Evolutionary conservation across 192 early-diverging fungal genomes (phyloP), one percentile per base, ranked within the genome.

Genomic region (Backusella macrospora): DNA sequence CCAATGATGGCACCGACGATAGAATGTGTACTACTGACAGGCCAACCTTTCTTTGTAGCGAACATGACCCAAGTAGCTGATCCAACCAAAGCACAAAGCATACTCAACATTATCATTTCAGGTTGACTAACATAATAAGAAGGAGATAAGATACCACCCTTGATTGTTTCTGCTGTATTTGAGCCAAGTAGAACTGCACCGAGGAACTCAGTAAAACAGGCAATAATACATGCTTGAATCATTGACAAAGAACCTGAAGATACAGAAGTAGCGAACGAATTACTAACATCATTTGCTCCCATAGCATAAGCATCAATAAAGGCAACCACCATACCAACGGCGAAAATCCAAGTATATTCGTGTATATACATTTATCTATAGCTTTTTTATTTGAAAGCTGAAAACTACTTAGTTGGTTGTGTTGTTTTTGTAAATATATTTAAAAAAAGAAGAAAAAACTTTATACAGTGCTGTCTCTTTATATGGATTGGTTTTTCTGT

Each of bases 241-340:
- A 95, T 77, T 6, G 89, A 91, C 21, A 96, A 75, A 12, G 95
- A 92, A 10, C 91, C 90, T 2, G 95, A 94, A 39, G 92, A 91
- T 49, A 95, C 92, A 38, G 93, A 94, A 45, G 92, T 93, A 21
- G 94, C 90, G 72, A 96, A 96, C 7, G 92, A 89, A 78, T 96
- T 96, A 76, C 94, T 91, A 39, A 96, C 93, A 83, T 95, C 94
- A 77, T 95, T 95, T 40, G 94, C 92, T 70, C 93, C 93, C 74
- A 95, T 93, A 62, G 90, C 76, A 77, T 83, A 93, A 26, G 92
- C 91, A 71, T 94, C 92, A 29, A 80, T 39, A 48, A 93, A 90
- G 21, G 93, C 90, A 48, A 88, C 77, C 16, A 91, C 70, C 72
- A 92, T 80, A 52, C 86, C 88, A 38, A 94, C 34, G 39, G 75